Evolutionary conservation across 805 yeast genomes (phyloP).

Genomic region (Lachancea kluyveri): DNA sequence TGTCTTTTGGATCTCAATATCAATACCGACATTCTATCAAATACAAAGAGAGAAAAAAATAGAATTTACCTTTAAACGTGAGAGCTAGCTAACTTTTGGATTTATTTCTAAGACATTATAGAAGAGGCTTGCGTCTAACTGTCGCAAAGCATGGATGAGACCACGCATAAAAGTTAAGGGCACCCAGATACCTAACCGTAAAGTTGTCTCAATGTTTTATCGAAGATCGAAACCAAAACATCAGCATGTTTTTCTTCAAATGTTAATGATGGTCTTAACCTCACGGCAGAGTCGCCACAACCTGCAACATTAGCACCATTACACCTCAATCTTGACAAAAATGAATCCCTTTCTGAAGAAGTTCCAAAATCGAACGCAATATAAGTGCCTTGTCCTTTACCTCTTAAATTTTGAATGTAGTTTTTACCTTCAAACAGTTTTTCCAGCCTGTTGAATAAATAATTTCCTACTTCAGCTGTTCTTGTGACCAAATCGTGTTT

Average conservation of each 20-base stretch:
- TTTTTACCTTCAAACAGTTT: slow-evolving; percentile 34
- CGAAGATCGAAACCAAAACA: slow-evolving; percentile 40
- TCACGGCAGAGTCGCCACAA: slow-evolving; percentile 51
- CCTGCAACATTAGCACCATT: slow-evolving; percentile 65
- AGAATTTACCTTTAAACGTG: too few species aligned
- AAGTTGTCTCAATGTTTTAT: too few species aligned
- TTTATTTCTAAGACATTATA: too few species aligned
- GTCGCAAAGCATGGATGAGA: too few species aligned
- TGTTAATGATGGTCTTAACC: slow-evolving; percentile 61
- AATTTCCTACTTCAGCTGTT: slow-evolving; percentile 48
- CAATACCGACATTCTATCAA: too few species aligned
- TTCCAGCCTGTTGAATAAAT: slow-evolving; percentile 41
- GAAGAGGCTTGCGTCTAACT: too few species aligned
- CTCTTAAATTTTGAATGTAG: slow-evolving; percentile 46
- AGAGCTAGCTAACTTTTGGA: too few species aligned
- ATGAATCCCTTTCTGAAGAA: slow-evolving; percentile 39
- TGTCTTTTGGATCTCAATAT: too few species aligned
- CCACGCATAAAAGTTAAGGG: too few species aligned
- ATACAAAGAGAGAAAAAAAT: too few species aligned
- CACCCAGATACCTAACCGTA: too few species aligned
- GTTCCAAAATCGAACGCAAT: slow-evolving; percentile 56
- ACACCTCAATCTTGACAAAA: slow-evolving; percentile 40
- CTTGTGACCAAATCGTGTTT: slow-evolving; percentile 43
- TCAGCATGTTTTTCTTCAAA: slow-evolving; percentile 60
- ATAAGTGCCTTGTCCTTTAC: slow-evolving; percentile 56